Evolutionary conservation across 2,329 filamentous ascomycete species (phyloP), one percentile per base, ranked within the genome.

Genomic region (Coniochaeta pulveracea): DNA sequence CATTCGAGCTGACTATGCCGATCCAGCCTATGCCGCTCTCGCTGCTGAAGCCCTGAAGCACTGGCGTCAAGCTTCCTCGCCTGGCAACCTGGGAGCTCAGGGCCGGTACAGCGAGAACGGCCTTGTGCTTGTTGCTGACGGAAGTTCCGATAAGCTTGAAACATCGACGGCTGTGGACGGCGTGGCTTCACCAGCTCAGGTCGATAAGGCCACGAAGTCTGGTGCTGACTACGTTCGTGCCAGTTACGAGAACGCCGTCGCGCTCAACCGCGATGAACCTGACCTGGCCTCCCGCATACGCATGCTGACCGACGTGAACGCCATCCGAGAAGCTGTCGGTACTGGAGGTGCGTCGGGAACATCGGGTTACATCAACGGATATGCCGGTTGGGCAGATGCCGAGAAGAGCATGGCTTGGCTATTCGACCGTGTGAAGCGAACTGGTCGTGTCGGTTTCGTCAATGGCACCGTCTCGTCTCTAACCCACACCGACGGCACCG

Each of bases 301-400:
- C 16, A 57, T 62, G 38, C 51, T 78, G 10, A 60, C 65, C 34
- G 57, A 52, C 19, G 45, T 50, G 9, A 49, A 56, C 18, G 61
- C 59, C 15, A 61, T 80, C 34, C 55, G 56, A 24, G 48, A 50
- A 4, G 56, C 51, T 6, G 49, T 71, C 19, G 59, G 61, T 9
- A 69, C 63, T 0, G 60, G 63, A 6, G 69, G 66, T 26, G 55
- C 58, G 37, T 66, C 65, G 19, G 83, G 75, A 10, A 67, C 65
- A 40, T 76, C 65, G 64, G 84, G 80, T 15, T 93, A 88, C 54
- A 56, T 82, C 34, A 93, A 93, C 52, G 65, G 66, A 34, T 63
- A 67, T 18, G 80, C 77, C 24, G 85, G 85, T 5, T 93, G 85
- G 85, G 84, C 80, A 3, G 71, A 93, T 50, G 84, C 85, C 0